Evolutionary conservation across 2,329 filamentous ascomycete genomes (phyloP).

Genomic region (Stachybotrys chartarum): DNA sequence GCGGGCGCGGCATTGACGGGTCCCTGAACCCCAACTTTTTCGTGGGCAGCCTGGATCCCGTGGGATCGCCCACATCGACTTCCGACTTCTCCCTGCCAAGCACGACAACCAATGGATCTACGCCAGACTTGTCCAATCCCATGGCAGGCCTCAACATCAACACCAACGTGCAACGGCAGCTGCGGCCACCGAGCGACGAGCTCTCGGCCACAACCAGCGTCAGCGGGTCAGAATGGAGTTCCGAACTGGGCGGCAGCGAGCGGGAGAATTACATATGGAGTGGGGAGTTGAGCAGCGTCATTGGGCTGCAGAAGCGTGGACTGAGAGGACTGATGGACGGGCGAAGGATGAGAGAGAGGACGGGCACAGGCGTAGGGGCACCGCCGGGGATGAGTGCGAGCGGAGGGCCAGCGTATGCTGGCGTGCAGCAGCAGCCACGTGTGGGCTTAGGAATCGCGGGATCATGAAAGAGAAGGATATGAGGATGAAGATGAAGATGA

Average conservation of each 20-base stretch:
- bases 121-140: slow-evolving; percentile 23
- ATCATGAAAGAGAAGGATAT: slow-evolving; percentile 19
- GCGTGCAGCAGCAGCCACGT: slow-evolving; percentile 17
- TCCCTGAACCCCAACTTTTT: slow-evolving; percentile 57
- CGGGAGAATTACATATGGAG: slow-evolving; percentile 59
- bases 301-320: slow-evolving; percentile 90
- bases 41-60: slow-evolving; percentile 39
- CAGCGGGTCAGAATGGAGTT: slow-evolving; percentile 50
- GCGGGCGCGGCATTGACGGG: slow-evolving; percentile 74
- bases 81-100: slow-evolving; percentile 24
- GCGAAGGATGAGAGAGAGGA: slow-evolving; percentile 71
- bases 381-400: slow-evolving; percentile 15
- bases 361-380: slow-evolving; percentile 30
- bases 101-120: slow-evolving; percentile 19
- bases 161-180: slow-evolving; percentile 29
- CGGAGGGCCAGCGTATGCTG: slow-evolving; percentile 19
- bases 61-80: slow-evolving; percentile 24
- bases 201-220: slow-evolving; percentile 42
- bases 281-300: slow-evolving; percentile 78
- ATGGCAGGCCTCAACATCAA: slow-evolving; percentile 41
- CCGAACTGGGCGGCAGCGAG: slow-evolving; percentile 42
- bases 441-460: slow-evolving; percentile 49
- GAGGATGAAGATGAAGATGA: slow-evolving; percentile 3
- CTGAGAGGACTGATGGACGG: slow-evolving; percentile 93
- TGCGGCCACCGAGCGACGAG: slow-evolving; percentile 37